Conservation (phyloP, 352 stramenopile genomes). For the Globisporangium orthogonon region DNA sequence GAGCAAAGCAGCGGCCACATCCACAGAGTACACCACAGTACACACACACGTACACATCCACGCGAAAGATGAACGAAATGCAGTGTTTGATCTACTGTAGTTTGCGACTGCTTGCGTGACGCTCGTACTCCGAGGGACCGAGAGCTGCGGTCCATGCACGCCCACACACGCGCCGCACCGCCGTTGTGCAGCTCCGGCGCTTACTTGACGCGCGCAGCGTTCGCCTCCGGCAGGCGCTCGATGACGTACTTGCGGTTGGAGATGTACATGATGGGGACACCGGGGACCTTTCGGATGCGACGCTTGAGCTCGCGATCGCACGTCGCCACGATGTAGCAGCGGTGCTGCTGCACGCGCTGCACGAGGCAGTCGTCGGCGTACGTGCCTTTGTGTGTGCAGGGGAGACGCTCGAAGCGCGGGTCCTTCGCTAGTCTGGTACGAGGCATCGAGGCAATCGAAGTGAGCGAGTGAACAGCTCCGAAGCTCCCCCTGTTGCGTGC, state of each 20-base stretch:
- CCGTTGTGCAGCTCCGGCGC: background rate
- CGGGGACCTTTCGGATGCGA: conserved; percentile 98
- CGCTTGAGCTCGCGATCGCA: conserved; percentile 99
- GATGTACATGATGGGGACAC: conserved; percentile 99
- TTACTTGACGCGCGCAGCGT: conserved; percentile 87
- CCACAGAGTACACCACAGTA: no score
- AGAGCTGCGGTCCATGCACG: no score
- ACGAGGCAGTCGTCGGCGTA: conserved; percentile 99
- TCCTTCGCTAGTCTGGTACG: conserved; percentile 91
- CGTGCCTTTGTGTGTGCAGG: conserved; percentile 97
- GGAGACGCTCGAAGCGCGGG: conserved; percentile 96
- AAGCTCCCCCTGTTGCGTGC: background rate
- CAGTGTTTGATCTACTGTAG: background rate
- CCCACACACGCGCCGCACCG: no score
- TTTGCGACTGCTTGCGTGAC: background rate
- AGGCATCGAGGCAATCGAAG: no score
- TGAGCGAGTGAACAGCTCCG: background rate
- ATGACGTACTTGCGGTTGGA: conserved; percentile 99
- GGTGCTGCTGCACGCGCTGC: conserved; percentile 88
- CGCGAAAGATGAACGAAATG: background rate
- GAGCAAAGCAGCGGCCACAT: background rate
- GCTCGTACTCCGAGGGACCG: background rate
- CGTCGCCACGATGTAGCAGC: conserved; percentile 99
- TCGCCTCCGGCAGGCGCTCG: conserved; percentile 98
- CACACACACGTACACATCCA: no score